These are phyloP conservation scores for Boeremia lycopersici DNA, from an alignment of 2,329 filamentous ascomycete genomes.

Conservation along the genomic window DNA sequence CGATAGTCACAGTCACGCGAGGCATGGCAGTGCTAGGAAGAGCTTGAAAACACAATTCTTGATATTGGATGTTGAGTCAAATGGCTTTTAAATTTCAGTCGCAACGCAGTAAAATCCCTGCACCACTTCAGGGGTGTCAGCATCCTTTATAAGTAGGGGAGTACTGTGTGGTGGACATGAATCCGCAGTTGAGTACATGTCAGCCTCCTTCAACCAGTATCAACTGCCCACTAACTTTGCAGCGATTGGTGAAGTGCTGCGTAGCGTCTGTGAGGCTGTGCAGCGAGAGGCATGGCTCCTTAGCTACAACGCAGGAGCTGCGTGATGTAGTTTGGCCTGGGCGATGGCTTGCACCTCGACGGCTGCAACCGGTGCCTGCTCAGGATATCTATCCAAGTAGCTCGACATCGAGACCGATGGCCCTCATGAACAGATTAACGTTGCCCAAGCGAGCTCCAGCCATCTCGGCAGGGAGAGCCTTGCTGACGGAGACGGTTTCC, in stretches of 20 bases:
- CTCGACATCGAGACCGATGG: slow-evolving; percentile 97
- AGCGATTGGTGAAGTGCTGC: not conserved
- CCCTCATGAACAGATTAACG: slow-evolving; percentile 98
- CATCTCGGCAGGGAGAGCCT: slow-evolving; percentile 87
- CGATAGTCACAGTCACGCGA: not conserved
- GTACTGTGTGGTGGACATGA: slow-evolving; percentile 17
- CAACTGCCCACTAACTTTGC: not conserved
- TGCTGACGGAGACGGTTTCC: slow-evolving; percentile 87
- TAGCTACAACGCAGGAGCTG: not conserved
- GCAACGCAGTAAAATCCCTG: slow-evolving; percentile 18
- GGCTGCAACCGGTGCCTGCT: not conserved
- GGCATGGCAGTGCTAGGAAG: not conserved
- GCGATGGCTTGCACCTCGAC: not conserved
- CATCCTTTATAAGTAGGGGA: slow-evolving; percentile 19
- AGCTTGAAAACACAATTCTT: slow-evolving; percentile 2
- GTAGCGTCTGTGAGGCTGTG: not conserved
- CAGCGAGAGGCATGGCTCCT: slow-evolving; percentile 3
- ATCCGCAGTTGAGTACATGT: slow-evolving; percentile 3
- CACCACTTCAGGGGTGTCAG: slow-evolving; percentile 16
- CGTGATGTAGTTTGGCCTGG: not conserved
- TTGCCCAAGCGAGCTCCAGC: slow-evolving; percentile 82
- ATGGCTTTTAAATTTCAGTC: slow-evolving; percentile 12
- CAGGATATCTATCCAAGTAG: slow-evolving; percentile 59
- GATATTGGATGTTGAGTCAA: slow-evolving; percentile 2
- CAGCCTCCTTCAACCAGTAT: not conserved